Evolutionary conservation across 352 stramenopile genomes (phyloP).

Genomic region (Pythium dissimile): DNA sequence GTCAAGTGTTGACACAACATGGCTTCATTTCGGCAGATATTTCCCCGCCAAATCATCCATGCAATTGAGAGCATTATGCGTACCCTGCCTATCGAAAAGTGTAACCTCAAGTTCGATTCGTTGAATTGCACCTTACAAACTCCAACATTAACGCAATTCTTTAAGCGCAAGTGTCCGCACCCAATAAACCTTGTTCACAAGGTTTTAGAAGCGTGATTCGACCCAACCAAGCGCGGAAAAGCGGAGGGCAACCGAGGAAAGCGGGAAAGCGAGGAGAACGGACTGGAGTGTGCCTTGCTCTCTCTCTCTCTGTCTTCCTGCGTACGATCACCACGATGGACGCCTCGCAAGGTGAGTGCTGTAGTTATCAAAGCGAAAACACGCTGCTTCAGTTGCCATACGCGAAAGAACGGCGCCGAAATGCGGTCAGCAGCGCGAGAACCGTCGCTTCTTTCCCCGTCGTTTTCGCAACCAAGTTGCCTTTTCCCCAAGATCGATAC

Average conservation of each 20-base stretch:
- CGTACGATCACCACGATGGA: slow-evolving; percentile 12
- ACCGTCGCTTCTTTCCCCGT: background rate
- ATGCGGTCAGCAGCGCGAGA: background rate
- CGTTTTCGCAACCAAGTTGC: no score
- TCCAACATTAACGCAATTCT: slow-evolving; percentile 31
- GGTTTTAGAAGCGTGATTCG: slow-evolving; percentile 18
- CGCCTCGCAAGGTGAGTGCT: slow-evolving; percentile 12
- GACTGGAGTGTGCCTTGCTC: background rate
- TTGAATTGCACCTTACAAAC: slow-evolving; percentile 62
- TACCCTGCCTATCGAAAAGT: background rate
- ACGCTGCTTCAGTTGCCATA: background rate
- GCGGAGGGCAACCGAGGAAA: slow-evolving; percentile 12
- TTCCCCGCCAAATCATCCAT: background rate
- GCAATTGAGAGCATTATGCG: background rate
- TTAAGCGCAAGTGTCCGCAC: background rate
- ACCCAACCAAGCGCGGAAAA: slow-evolving; percentile 18
- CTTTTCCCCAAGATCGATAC: no score
- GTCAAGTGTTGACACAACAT: background rate
- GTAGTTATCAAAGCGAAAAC: background rate
- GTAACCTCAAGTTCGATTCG: no score
- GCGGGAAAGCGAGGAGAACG: slow-evolving; percentile 9
- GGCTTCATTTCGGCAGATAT: background rate
- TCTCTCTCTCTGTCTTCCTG: background rate
- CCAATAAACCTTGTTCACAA: slow-evolving; percentile 11
- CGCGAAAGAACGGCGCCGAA: slow-evolving; percentile 1